A percentile compares a stretch with the other conserved stretches of the same genome.
These are phyloP conservation scores for Toxicodendron radicans DNA, from an alignment of 345 rosid species.

Conservation along the genomic window DNA sequence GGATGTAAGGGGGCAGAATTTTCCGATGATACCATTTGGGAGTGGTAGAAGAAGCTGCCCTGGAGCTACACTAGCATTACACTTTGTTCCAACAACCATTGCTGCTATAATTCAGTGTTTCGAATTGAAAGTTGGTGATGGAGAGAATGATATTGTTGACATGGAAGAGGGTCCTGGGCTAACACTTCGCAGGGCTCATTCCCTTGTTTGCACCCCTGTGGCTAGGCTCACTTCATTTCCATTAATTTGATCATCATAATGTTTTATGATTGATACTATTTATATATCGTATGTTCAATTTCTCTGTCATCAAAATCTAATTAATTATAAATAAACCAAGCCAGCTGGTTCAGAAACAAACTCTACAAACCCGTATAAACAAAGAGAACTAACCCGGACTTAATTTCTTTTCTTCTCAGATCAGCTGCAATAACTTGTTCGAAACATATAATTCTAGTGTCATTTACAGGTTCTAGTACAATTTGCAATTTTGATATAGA, in stretches of 20 bases:
- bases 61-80: slow-evolving; percentile 29
- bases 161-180: slow-evolving; percentile 62
- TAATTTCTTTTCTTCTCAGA: too few species aligned
- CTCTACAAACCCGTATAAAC: too few species aligned
- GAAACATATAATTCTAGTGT: too few species aligned
- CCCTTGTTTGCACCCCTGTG: slow-evolving; percentile 51
- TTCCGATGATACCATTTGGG: slow-evolving; percentile 46
- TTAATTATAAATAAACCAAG: too few species aligned
- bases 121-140: slow-evolving; percentile 24
- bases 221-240: slow-evolving; percentile 42
- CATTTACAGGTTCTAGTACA: too few species aligned
- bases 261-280: not conserved
- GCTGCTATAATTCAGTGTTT: slow-evolving; percentile 33
- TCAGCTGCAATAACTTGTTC: too few species aligned
- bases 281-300: not conserved
- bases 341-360: too few species aligned
- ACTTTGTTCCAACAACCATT: slow-evolving; percentile 23
- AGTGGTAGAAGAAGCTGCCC: slow-evolving; percentile 61
- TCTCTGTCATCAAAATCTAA: not conserved
- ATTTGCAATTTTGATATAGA: too few species aligned
- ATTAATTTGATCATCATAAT: slow-evolving; percentile 10
- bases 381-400: too few species aligned
- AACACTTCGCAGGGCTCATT: slow-evolving; percentile 51
- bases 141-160: slow-evolving; percentile 38
- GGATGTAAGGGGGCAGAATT: slow-evolving; percentile 47